Evolutionary conservation across 192 early-diverging fungal genomes (phyloP), one percentile per base, ranked within the genome.

Genomic region (Diversispora epigaea): DNA sequence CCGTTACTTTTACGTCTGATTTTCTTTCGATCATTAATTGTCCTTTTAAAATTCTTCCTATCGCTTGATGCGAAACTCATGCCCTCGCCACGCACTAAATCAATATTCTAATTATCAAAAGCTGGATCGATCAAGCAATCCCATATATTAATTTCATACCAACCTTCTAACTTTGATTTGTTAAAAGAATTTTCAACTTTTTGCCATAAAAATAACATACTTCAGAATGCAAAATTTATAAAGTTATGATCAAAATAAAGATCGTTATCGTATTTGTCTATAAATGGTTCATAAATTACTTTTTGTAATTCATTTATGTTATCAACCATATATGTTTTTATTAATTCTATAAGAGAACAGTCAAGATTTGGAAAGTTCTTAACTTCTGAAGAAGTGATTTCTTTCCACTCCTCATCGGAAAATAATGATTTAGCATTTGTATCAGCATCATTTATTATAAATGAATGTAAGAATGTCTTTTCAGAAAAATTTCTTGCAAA

Each of bases 51-150:
- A 17, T 57, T 60, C 11, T 72, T 61, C n/a, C 71, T 21, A 14
- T 60, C 56, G 3, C 54, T 72, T 0, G 54, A 58, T 0, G 70
- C 55, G 0, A 46, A 11, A 22, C 55, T 60, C 55, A 72, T 60
- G 0, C 68, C 25, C 17, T 70, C 50, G 0, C 50, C 68, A 40
- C 32, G 49, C 5, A 43, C 43, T 56, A 70, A 70, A 55, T 70
- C n/a, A 70, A 70, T 44, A 52, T 70, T 41, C 15, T 25, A 19
- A 68, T 68, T 43, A 15, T 68, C 49, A 54, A 68, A 68, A 15
- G 47, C 22, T 14, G 49, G 47, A 19, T 68, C 67, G 6, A 68
- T 68, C 6, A 68, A 5, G 6, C 67, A 21, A n/a, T 49, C 22
- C 67, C 49, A 52, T 3, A 68, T 25, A 39, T 52, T 52, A 45